A percentile compares a stretch with the other conserved stretches of the same genome.
Evolutionary conservation across 345 rosid genomes (phyloP).

Genomic region (Hibiscus tridactylites): DNA sequence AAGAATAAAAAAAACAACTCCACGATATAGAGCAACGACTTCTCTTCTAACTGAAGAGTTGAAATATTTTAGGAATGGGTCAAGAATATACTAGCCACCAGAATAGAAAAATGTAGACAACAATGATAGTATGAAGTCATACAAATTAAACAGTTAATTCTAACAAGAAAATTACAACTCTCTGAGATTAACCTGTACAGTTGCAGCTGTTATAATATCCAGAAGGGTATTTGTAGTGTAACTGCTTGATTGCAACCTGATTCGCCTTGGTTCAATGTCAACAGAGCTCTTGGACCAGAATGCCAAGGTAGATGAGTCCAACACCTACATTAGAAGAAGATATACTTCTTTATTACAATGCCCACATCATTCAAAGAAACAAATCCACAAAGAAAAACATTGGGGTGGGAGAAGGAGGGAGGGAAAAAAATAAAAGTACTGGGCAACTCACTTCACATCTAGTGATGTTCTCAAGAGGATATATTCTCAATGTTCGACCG

Average conservation of each 20-base stretch:
- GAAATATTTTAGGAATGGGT: background rate
- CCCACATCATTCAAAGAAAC: background rate
- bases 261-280: constrained; percentile 85
- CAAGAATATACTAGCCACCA: background rate
- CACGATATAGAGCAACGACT: background rate
- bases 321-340: constrained; percentile 31
- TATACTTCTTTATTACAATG: background rate
- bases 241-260: constrained; percentile 87
- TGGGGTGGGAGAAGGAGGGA: background rate
- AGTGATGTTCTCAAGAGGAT: constrained; percentile 86
- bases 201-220: constrained; percentile 93
- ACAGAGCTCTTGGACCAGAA: constrained; percentile 97
- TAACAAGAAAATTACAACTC: background rate
- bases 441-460: constrained; percentile 74
- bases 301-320: constrained; percentile 75
- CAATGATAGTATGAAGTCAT: background rate
- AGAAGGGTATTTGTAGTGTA: constrained; percentile 84
- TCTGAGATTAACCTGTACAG: constrained; percentile 63
- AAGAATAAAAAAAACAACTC: background rate
- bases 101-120: background rate
- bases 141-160: background rate
- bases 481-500: constrained; percentile 79
- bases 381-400: background rate
- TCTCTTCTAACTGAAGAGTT: background rate
- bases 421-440: background rate